Percentiles rank a stretch among this genome's conserved stretches.
Evolutionary conservation across 495 filamentous ascomycete species (phyloP).

Genomic region (Lepidopterella palustris): DNA sequence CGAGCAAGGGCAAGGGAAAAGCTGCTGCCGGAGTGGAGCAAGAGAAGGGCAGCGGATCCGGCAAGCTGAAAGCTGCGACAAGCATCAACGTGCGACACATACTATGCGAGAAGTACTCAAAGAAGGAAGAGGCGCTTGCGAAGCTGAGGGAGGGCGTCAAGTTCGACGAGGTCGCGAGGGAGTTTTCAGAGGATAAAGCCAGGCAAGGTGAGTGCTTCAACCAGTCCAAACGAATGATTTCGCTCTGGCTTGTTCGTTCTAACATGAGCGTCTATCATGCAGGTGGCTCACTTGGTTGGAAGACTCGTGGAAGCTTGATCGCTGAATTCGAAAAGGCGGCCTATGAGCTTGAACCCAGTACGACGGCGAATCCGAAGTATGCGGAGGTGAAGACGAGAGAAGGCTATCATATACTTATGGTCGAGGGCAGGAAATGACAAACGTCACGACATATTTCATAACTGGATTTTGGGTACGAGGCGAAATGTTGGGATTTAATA

Average conservation of each 20-base stretch:
- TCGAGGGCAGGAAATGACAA: conserved; percentile 69
- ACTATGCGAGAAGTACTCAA: conserved; percentile 80
- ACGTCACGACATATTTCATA: too few species aligned
- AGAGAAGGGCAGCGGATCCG: conserved; percentile 35
- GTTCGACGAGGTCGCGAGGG: conserved; percentile 82
- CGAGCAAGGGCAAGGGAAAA: conserved; percentile 41
- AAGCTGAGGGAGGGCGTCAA: conserved; percentile 70
- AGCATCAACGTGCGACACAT: conserved; percentile 86
- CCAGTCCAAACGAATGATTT: not conserved
- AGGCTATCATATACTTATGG: conserved; percentile 95
- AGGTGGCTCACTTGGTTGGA: conserved; percentile 83
- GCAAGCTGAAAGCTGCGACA: conserved; percentile 64
- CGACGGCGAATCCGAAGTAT: conserved; percentile 66
- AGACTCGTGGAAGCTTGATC: conserved; percentile 65
- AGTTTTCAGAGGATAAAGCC: conserved; percentile 87
- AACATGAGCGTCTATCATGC: conserved; percentile 10
- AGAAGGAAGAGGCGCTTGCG: conserved; percentile 79
- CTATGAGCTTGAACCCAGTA: conserved; percentile 69
- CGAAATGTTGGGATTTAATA: too few species aligned
- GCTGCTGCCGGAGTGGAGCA: conserved; percentile 33
- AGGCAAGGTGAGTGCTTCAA: conserved; percentile 52
- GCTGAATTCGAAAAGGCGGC: conserved; percentile 74
- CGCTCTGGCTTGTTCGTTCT: not conserved
- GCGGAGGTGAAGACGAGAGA: conserved; percentile 74
- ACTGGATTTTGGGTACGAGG: too few species aligned